phyloP scores from a whole-genome alignment of 768 basidiomycete genomes.

The Terana coerulea region DNA sequence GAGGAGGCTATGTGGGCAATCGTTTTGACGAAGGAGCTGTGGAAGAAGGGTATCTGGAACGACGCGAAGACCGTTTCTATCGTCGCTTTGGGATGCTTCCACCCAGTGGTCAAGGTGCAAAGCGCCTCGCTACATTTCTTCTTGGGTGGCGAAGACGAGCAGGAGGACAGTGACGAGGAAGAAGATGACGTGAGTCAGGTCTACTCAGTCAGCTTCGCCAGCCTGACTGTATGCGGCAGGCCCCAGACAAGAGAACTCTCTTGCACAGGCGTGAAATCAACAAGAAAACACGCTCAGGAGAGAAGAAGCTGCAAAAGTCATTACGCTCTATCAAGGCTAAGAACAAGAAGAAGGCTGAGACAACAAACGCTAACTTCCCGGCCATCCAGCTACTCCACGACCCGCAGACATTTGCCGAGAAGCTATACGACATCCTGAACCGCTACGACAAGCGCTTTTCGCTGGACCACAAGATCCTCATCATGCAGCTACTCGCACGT shows the following conservation, averaged over 20 bases:
- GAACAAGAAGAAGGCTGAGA: slow-evolving; percentile 25
- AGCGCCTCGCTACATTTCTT: slow-evolving; percentile 95
- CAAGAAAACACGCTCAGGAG: slow-evolving; percentile 84
- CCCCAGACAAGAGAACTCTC: slow-evolving; percentile 65
- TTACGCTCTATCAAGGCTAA: slow-evolving; percentile 63
- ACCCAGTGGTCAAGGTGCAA: slow-evolving; percentile 92
- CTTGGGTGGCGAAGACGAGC: slow-evolving; percentile 81
- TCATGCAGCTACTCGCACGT: slow-evolving; percentile 95
- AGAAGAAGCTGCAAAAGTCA: slow-evolving; percentile 74
- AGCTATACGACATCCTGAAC: slow-evolving; percentile 80
- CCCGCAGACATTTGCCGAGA: slow-evolving; percentile 94
- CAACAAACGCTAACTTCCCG: slow-evolving; percentile 69
- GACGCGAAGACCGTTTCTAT: slow-evolving; percentile 94
- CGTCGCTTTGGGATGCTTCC: slow-evolving; percentile 86
- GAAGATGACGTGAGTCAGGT: slow-evolving; percentile 35
- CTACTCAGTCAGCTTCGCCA: neutral
- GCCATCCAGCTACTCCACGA: slow-evolving; percentile 92
- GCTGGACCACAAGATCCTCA: slow-evolving; percentile 93
- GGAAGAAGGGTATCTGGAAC: slow-evolving; percentile 91
- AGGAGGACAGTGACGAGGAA: slow-evolving; percentile 70
- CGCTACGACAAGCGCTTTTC: slow-evolving; percentile 92
- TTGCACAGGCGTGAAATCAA: slow-evolving; percentile 90
- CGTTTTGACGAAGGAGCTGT: slow-evolving; percentile 87
- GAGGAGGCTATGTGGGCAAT: slow-evolving; percentile 99
- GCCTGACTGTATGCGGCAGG: slow-evolving; percentile 30